These are phyloP conservation scores for Imleria badia DNA, from an alignment of 768 basidiomycete genomes.

Conservation along the genomic window DNA sequence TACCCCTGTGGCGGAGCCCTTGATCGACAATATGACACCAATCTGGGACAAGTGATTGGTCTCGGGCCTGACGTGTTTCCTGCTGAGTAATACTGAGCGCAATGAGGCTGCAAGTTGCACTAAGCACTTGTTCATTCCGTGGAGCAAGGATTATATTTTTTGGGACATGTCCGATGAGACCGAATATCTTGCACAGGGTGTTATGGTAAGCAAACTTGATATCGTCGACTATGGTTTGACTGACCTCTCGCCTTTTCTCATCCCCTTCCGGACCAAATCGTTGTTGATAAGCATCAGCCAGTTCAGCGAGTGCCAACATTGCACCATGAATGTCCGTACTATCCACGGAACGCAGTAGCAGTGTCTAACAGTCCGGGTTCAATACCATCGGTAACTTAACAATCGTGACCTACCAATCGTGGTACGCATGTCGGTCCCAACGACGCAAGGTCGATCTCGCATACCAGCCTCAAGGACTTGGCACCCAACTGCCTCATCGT, in stretches of 20 bases:
- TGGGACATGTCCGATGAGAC: constrained; percentile 54
- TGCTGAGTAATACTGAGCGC: constrained; percentile 58
- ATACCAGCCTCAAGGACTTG: constrained; percentile 69
- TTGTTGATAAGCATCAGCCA: constrained; percentile 58
- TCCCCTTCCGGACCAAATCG: constrained; percentile 32
- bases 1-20: constrained; percentile 65
- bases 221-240: background rate
- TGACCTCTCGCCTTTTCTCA: constrained; percentile 47
- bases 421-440: constrained; percentile 51
- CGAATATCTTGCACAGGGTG: constrained; percentile 56
- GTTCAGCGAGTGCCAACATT: constrained; percentile 69
- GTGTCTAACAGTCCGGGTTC: constrained; percentile 40
- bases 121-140: constrained; percentile 69
- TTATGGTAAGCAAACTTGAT: constrained; percentile 3
- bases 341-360: constrained; percentile 64
- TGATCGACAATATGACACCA: constrained; percentile 74
- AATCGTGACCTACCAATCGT: constrained; percentile 51
- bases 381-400: constrained; percentile 9
- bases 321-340: constrained; percentile 76
- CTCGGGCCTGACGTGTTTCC: constrained; percentile 44
- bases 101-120: constrained; percentile 72
- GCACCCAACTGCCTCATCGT: constrained; percentile 77
- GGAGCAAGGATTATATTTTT: constrained; percentile 58
- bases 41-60: constrained; percentile 45
- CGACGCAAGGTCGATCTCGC: constrained; percentile 52